Percentiles rank a stretch among this genome's conserved stretches.
Conservation (phyloP, 2,329 filamentous ascomycete species). For the Tolypocladium sp. region DNA sequence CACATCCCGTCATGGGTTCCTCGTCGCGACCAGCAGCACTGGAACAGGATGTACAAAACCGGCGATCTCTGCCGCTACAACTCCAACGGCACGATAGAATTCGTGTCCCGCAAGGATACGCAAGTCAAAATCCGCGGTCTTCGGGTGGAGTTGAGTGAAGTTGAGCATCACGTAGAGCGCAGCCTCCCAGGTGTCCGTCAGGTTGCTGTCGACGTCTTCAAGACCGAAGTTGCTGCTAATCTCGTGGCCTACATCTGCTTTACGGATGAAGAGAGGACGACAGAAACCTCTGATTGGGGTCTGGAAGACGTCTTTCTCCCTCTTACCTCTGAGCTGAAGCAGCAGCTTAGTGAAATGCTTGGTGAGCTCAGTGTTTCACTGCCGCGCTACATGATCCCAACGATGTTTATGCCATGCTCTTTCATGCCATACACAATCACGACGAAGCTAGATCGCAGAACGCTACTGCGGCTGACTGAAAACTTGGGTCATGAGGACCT, state of each 20-base stretch:
- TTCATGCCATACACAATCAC: slow-evolving; percentile 7
- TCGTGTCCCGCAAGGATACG: background rate
- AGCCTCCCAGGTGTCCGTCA: background rate
- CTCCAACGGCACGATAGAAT: background rate
- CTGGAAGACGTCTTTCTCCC: background rate
- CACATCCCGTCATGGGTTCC: no score
- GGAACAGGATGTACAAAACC: background rate
- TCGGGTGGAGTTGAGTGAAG: background rate
- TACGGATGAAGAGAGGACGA: background rate
- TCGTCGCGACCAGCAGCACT: no score
- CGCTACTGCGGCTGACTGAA: background rate
- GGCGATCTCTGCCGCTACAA: background rate
- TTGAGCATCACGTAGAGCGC: background rate
- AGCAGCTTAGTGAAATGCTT: background rate
- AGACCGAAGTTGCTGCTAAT: background rate
- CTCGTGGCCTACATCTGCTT: background rate
- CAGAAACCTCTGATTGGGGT: no score
- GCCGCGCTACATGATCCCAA: slow-evolving; percentile 8
- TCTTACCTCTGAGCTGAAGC: background rate
- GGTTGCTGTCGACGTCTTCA: background rate
- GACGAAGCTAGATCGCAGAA: slow-evolving; percentile 6
- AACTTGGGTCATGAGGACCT: background rate
- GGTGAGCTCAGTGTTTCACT: background rate
- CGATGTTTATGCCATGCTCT: slow-evolving; percentile 2
- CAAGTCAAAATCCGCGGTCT: background rate